Base-by-base conservation (phyloP, 306 rosid genomes). In the Spatholobus suberectus region DNA sequence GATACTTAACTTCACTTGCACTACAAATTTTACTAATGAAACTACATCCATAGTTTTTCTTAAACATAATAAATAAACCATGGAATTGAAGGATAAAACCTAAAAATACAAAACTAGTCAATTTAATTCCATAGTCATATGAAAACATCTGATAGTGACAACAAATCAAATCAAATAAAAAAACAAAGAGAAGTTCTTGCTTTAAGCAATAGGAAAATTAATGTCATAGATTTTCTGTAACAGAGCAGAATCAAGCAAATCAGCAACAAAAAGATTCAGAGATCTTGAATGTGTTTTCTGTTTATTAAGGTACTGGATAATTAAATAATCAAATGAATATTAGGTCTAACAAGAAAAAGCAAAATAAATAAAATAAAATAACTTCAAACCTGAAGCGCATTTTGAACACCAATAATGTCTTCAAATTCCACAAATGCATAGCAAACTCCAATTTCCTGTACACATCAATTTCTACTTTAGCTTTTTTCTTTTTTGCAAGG, bases 391-490 rank as follows among this genome's bases (percentile, higher is more conserved):
- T 92, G 90, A 47, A 96, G 94, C 2, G 98, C 94, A 78, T 86
- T 92, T 87, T 92, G 97, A 79, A 94, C 96, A 8, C 99, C 92
- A 61, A 46, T 6, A 59, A 94, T 79, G 85, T 96, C 99, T 88
- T 96, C 99, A 35, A 90, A 96, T 88, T 96, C 99, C 71, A 96
- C 99, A 82, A 96, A 92, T 59, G 98, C 99, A 75, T 94, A 92
- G 88, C 99, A 96, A 63, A 92, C 96, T 81, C 98, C 98, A 74
- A 96, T 88, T 82, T 96, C 99, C 99, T 96, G 96, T n/a, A 79
- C 35, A 57, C 29, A 73, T 27, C 68, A 84, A 77, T 49, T 70
- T 79, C 78, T 74, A 62, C 54, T 58, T 82, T 43, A 91, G 78
- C 57, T 68, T 55, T 8, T 78, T 9, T 71, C 43, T 14, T 73